A percentile compares a stretch with the other conserved stretches of the same genome.
Conservation (phyloP, 78 protist species). For the Emiliania huxleyi region DNA sequence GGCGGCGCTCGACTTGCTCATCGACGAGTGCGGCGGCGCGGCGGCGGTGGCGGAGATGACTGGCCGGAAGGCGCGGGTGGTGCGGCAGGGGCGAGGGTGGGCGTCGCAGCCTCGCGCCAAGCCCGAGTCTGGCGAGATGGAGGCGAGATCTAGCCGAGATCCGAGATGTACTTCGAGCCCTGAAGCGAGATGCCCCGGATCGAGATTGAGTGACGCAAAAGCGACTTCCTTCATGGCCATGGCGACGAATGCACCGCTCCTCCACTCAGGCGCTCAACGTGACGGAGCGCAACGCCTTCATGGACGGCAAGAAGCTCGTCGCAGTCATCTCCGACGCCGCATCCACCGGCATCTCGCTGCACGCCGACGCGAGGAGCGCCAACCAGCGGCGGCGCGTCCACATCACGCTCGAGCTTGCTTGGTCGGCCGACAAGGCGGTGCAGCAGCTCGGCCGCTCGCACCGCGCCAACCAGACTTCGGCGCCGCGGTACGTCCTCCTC, state of each 20-base stretch:
- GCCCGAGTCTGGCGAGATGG: neutral
- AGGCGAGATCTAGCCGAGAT: no score
- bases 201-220: no score
- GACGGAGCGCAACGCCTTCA: neutral
- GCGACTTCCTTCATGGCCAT: no score
- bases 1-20: neutral
- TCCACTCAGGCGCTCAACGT: neutral
- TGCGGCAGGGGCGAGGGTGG: neutral
- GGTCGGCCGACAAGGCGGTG: conserved; percentile 31
- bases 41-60: conserved; percentile 21
- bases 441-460: conserved; percentile 32
- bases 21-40: conserved; percentile 1
- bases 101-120: neutral
- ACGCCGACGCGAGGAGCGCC: neutral
- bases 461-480: conserved; percentile 13
- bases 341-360: neutral
- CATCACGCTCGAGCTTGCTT: conserved; percentile 38
- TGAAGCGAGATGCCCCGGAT: no score
- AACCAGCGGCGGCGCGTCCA: neutral
- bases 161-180: no score
- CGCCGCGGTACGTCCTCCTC: conserved; percentile 7
- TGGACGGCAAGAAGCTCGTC: neutral
- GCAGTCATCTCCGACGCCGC: conserved; percentile 17
- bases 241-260: no score
- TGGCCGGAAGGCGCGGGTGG: neutral